Percentiles rank a stretch among this genome's conserved stretches.
These are phyloP conservation scores for Larix sibirica DNA, from an alignment of 83 land plant species.

Conservation along the genomic window DNA sequence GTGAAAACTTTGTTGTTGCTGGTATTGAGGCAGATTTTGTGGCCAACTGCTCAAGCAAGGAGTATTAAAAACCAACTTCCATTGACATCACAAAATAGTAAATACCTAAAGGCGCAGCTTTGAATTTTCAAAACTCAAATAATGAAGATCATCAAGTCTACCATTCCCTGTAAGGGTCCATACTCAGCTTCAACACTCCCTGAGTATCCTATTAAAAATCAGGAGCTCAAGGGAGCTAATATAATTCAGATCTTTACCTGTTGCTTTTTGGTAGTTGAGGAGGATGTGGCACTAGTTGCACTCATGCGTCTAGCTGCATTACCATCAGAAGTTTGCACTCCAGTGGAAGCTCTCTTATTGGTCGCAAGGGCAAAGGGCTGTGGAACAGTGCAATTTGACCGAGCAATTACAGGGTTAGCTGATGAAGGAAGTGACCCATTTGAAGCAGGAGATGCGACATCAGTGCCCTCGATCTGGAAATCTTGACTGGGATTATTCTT, in stretches of 20 bases:
- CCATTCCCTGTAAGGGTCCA: not conserved
- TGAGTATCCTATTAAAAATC: not conserved
- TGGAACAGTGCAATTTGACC: conserved; percentile 12
- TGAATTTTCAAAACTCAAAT: not conserved
- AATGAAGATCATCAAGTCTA: not conserved
- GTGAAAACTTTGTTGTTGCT: not conserved
- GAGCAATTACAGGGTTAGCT: not conserved
- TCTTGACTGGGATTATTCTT: conserved; percentile 1
- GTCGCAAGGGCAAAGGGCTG: conserved; percentile 14
- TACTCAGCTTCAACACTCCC: not conserved
- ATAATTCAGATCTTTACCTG: not conserved
- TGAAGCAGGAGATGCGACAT: conserved; percentile 7
- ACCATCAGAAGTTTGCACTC: not conserved
- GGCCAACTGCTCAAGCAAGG: not conserved
- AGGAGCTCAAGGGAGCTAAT: not conserved
- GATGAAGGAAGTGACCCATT: conserved; percentile 3
- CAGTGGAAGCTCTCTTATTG: conserved; percentile 2
- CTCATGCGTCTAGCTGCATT: not conserved
- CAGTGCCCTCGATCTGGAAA: not conserved
- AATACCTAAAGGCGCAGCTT: not conserved
- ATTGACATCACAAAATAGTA: not conserved
- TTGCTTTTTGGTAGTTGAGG: not conserved
- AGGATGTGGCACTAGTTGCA: not conserved
- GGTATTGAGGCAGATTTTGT: not conserved
- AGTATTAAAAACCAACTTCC: not conserved